phyloP scores from a whole-genome alignment of 129 eudicot genomes.

The Deinandra increscens region DNA sequence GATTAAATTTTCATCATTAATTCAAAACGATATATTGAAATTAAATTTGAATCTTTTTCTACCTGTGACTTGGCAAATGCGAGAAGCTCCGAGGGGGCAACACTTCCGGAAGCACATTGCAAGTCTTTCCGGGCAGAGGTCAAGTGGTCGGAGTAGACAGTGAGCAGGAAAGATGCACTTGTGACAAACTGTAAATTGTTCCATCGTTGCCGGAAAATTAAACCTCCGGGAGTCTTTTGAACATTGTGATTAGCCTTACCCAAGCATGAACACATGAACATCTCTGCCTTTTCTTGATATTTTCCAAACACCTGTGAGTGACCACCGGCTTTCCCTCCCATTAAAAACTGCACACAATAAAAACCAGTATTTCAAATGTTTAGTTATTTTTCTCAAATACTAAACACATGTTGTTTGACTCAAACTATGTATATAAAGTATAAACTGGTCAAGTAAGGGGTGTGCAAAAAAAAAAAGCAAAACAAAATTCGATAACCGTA shows the following conservation, averaged over 20 bases:
- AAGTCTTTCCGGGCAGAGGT: conserved; percentile 67
- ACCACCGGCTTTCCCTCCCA: conserved; percentile 69
- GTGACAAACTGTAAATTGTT: conserved; percentile 95
- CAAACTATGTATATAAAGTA: too few relatives aligned
- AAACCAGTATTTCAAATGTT: too few relatives aligned
- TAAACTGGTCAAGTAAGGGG: too few relatives aligned
- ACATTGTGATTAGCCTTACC: conserved; percentile 73
- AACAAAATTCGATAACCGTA: too few relatives aligned
- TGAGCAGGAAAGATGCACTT: conserved; percentile 82
- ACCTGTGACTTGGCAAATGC: conserved; percentile 87
- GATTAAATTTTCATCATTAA: background rate
- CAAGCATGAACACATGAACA: conserved; percentile 86
- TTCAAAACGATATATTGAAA: background rate
- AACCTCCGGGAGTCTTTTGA: conserved; percentile 91
- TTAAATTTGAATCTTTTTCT: background rate
- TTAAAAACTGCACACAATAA: conserved; percentile 70
- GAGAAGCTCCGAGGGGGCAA: conserved; percentile 71
- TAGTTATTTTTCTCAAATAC: too few relatives aligned
- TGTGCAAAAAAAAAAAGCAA: too few relatives aligned
- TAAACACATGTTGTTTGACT: too few relatives aligned
- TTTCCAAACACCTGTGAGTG: conserved; percentile 56
- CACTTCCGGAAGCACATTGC: conserved; percentile 57
- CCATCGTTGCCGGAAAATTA: conserved; percentile 85
- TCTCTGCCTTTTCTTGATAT: conserved; percentile 87
- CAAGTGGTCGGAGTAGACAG: conserved; percentile 85